Conservation (phyloP, 441 rosid species). For the Syzygium malaccense region DNA sequence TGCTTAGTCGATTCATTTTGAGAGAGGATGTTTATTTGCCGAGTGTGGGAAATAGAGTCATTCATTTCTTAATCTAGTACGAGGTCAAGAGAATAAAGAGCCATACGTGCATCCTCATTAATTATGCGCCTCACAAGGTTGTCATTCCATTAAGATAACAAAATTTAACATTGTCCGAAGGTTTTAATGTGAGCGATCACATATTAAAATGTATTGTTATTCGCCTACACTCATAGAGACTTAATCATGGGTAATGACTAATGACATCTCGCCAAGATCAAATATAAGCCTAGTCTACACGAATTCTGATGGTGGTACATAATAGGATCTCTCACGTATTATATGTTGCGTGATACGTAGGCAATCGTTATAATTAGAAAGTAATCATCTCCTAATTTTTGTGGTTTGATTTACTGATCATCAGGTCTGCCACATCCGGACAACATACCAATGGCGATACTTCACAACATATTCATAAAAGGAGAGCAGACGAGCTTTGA, state of each 20-base stretch:
- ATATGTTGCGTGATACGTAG: not conserved
- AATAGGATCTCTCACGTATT: not conserved
- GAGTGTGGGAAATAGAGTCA: not conserved
- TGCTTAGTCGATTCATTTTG: not conserved
- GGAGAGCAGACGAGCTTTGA: constrained; percentile 36
- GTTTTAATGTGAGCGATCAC: not conserved
- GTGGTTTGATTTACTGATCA: not conserved
- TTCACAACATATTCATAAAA: constrained; percentile 31
- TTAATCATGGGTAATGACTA: not conserved
- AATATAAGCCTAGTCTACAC: not conserved
- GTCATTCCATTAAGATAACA: not conserved
- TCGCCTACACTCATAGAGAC: not conserved
- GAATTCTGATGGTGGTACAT: not conserved
- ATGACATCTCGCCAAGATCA: not conserved
- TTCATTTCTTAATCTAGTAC: not conserved
- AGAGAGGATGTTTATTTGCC: not conserved
- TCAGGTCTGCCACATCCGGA: constrained; percentile 29
- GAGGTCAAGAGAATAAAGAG: not conserved
- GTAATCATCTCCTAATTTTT: not conserved
- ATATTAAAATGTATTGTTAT: not conserved
- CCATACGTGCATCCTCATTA: not conserved
- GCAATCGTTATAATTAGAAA: not conserved
- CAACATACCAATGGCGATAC: constrained; percentile 17
- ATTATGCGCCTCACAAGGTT: not conserved
- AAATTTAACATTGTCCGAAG: not conserved